These are phyloP conservation scores for Podaxis sp. DNA, from an alignment of 768 basidiomycete species.

Conservation along the genomic window DNA sequence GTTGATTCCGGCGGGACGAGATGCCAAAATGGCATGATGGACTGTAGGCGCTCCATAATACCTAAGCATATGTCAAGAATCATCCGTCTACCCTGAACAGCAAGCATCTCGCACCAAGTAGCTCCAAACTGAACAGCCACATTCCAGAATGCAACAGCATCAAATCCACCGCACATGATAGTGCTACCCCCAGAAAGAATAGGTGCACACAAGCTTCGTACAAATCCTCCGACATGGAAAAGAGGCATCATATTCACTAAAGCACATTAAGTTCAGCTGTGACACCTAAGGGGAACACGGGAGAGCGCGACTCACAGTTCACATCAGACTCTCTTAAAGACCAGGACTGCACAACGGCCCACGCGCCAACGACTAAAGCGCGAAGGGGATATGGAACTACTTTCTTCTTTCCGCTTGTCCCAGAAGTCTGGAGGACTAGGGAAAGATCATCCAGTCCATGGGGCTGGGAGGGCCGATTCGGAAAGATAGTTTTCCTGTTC, in stretches of 20 bases:
- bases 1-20: slow-evolving; percentile 31
- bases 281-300: background rate
- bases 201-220: slow-evolving; percentile 59
- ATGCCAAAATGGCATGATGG: slow-evolving; percentile 47
- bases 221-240: slow-evolving; percentile 62
- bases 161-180: slow-evolving; percentile 56
- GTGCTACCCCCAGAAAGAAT: slow-evolving; percentile 54
- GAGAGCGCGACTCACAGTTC: slow-evolving; percentile 36
- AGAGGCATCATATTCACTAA: slow-evolving; percentile 53
- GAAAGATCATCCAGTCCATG: slow-evolving; percentile 46
- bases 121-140: slow-evolving; percentile 35
- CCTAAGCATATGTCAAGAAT: slow-evolving; percentile 27
- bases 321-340: slow-evolving; percentile 37
- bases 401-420: slow-evolving; percentile 58
- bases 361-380: slow-evolving; percentile 43
- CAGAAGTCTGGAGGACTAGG: slow-evolving; percentile 59
- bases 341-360: slow-evolving; percentile 45
- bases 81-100: background rate
- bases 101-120: slow-evolving; percentile 45
- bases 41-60: slow-evolving; percentile 52
- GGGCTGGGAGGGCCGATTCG: slow-evolving; percentile 26
- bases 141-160: slow-evolving; percentile 52
- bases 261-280: slow-evolving; percentile 10
- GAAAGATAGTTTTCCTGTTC: slow-evolving; percentile 17
- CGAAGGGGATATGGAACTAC: slow-evolving; percentile 45